These are phyloP conservation scores for Aspergillus sclerotialis DNA, from an alignment of 2,329 filamentous ascomycete species.

Conservation along the genomic window DNA sequence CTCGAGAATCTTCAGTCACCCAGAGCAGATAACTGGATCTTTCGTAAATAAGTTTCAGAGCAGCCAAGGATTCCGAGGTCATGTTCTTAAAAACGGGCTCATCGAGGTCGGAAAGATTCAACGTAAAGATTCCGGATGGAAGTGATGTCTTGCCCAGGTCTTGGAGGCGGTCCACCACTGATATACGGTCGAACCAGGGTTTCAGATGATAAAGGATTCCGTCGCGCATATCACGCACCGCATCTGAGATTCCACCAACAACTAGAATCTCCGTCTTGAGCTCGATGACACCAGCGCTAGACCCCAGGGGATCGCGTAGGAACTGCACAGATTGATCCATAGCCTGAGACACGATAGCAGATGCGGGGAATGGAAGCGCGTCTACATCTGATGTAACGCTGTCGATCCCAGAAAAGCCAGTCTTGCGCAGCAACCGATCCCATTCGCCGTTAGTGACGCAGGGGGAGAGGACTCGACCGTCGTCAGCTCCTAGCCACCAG, in stretches of 20 bases:
- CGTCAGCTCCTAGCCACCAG: conserved; percentile 28
- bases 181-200: not conserved
- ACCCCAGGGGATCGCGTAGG: conserved; percentile 19
- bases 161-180: not conserved
- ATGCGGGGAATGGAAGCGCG: conserved; percentile 7
- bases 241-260: not conserved
- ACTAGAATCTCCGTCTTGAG: not conserved
- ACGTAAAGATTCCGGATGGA: conserved; percentile 2
- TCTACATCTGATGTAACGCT: conserved; percentile 1
- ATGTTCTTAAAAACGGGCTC: conserved; percentile 3
- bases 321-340: conserved; percentile 20
- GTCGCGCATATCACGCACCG: not conserved
- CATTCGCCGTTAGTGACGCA: conserved; percentile 14
- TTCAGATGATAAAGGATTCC: not conserved
- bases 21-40: conserved; percentile 4
- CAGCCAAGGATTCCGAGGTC: not conserved
- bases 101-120: conserved; percentile 5
- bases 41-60: conserved; percentile 4
- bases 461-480: conserved; percentile 21
- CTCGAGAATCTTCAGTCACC: conserved; percentile 3
- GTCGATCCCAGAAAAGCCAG: conserved; percentile 12
- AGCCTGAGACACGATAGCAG: conserved; percentile 27
- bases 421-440: conserved; percentile 3
- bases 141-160: not conserved
- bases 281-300: not conserved